These are phyloP conservation scores for Xanthoconium separans DNA, from an alignment of 1,284 basidiomycete species.

Conservation along the genomic window DNA sequence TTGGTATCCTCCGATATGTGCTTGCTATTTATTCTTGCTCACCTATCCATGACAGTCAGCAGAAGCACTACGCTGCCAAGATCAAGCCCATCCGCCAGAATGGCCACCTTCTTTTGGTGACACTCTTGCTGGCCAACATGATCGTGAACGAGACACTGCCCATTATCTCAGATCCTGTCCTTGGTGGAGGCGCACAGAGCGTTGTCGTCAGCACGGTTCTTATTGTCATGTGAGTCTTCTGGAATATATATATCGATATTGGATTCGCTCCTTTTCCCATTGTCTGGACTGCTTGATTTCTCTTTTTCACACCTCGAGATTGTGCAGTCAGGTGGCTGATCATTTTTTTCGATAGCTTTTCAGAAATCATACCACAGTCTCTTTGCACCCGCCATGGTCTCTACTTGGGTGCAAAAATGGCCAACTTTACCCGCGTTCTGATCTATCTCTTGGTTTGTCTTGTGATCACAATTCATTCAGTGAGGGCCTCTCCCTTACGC, in stretches of 20 bases:
- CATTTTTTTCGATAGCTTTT: constrained; percentile 50
- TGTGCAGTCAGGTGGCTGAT: neutral
- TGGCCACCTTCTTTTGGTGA: constrained; percentile 82
- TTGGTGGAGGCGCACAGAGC: constrained; percentile 82
- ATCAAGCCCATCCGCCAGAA: constrained; percentile 88
- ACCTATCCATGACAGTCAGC: constrained; percentile 46
- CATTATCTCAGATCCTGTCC: constrained; percentile 84
- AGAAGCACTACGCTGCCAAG: constrained; percentile 78
- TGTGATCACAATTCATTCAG: neutral
- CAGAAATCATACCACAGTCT: constrained; percentile 91
- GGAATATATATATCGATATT: neutral
- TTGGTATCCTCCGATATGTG: constrained; percentile 37
- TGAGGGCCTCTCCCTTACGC: neutral
- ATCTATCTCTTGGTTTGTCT: constrained; percentile 66
- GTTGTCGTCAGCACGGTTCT: constrained; percentile 83
- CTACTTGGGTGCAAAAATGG: constrained; percentile 89
- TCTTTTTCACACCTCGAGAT: no score
- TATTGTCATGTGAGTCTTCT: constrained; percentile 73
- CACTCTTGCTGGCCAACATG: constrained; percentile 83
- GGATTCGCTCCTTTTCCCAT: neutral
- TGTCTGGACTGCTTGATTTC: no score
- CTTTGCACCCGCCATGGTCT: constrained; percentile 92
- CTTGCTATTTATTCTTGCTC: neutral
- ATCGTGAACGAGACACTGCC: constrained; percentile 91
- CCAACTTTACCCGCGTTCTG: constrained; percentile 68